phyloP scores from a whole-genome alignment of 2,329 filamentous ascomycete genomes.

The Dothideomycetes sp. region DNA sequence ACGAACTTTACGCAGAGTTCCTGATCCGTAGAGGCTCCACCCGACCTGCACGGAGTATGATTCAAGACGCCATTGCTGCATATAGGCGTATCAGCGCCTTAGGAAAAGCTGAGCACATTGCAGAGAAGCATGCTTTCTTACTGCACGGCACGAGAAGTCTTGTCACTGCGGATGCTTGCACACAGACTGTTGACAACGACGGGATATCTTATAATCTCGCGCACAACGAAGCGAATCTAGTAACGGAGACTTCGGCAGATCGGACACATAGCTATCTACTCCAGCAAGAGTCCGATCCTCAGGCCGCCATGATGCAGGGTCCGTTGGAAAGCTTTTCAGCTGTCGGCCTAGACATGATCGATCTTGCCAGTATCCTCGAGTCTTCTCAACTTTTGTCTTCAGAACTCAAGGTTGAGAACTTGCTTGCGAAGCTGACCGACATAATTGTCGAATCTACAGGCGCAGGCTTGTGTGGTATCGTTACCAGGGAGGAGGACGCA shows the following conservation, averaged over 20 bases:
- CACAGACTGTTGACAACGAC: conserved; percentile 50
- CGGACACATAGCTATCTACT: conserved; percentile 36
- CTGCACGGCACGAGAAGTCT: conserved; percentile 52
- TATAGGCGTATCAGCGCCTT: conserved; percentile 59
- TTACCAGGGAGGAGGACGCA: conserved; percentile 56
- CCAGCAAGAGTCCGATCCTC: conserved; percentile 29
- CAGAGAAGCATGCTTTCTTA: conserved; percentile 56
- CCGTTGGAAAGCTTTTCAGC: conserved; percentile 47
- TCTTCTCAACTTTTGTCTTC: conserved; percentile 73
- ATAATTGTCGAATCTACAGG: conserved; percentile 71
- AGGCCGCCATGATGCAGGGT: conserved; percentile 23
- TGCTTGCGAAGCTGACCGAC: conserved; percentile 71
- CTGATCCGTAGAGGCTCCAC: conserved; percentile 55
- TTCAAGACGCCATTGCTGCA: conserved; percentile 56
- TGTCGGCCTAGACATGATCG: conserved; percentile 64
- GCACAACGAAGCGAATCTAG: conserved; percentile 30
- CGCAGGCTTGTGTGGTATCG: conserved; percentile 61
- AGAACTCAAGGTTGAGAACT: conserved; percentile 61
- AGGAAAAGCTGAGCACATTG: conserved; percentile 57
- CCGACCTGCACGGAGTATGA: conserved; percentile 56
- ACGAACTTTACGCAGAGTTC: conserved; percentile 63
- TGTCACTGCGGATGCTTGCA: conserved; percentile 49
- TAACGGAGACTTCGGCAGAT: conserved; percentile 29
- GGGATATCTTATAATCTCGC: conserved; percentile 31
- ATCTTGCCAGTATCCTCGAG: conserved; percentile 65